A percentile compares a stretch with the other conserved stretches of the same genome.
phyloP scores from a whole-genome alignment of 2,329 filamentous ascomycete species.

The Helotiales sp. region DNA sequence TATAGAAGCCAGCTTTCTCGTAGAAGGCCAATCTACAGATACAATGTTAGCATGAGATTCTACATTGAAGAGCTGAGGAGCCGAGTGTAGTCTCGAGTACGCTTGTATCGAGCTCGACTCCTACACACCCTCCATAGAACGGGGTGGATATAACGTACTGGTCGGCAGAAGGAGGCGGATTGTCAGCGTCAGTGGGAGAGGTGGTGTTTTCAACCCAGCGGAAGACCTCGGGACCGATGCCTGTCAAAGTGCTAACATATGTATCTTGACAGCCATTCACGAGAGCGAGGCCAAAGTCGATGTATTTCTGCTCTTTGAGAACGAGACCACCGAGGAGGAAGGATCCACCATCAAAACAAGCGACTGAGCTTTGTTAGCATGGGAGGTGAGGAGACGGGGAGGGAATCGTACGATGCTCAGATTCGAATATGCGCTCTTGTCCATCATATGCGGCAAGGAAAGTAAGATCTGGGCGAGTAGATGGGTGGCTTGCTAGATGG shows the following conservation, averaged over 20 bases:
- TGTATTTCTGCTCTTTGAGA: constrained; percentile 64
- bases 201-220: constrained; percentile 54
- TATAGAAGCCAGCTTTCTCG: constrained; percentile 69
- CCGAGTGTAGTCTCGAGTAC: no score
- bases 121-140: no score
- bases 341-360: constrained; percentile 83
- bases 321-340: constrained; percentile 79
- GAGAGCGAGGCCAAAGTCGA: constrained; percentile 72
- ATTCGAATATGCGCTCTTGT: constrained; percentile 43
- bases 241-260: constrained; percentile 66
- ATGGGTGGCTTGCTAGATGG: constrained; percentile 69
- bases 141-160: no score
- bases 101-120: no score
- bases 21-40: constrained; percentile 65
- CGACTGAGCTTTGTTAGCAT: constrained; percentile 47
- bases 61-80: no score
- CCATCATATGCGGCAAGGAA: constrained; percentile 64
- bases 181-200: constrained; percentile 40
- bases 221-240: constrained; percentile 76
- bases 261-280: constrained; percentile 73
- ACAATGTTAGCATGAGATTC: no score
- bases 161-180: constrained; percentile 41
- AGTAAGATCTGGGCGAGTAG: constrained; percentile 66
- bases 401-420: constrained; percentile 40
- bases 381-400: background rate